These are phyloP conservation scores for Phialophora verrucosa DNA, from an alignment of 2,329 filamentous ascomycete genomes.

Conservation along the genomic window DNA sequence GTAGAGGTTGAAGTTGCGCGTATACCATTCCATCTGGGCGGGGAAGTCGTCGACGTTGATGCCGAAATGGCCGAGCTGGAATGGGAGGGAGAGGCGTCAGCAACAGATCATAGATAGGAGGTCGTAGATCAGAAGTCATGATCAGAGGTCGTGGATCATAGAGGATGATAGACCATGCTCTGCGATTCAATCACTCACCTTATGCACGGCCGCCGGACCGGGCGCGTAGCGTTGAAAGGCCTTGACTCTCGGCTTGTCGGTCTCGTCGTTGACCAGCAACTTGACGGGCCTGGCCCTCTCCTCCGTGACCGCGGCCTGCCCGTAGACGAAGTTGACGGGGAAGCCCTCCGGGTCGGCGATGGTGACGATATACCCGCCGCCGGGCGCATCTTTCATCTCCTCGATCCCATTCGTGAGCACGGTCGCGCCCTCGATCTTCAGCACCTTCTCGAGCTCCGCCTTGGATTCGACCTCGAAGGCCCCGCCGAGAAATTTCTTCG, in stretches of 20 bases:
- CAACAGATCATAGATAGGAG: not conserved
- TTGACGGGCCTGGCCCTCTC: conserved; percentile 40
- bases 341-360: conserved; percentile 42
- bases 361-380: conserved; percentile 39
- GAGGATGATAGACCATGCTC: not conserved
- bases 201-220: conserved; percentile 57
- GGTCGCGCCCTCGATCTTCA: conserved; percentile 31
- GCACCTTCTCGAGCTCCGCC: conserved; percentile 50
- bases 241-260: conserved; percentile 47
- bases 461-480: conserved; percentile 51
- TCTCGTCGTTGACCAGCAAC: conserved; percentile 46
- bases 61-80: conserved; percentile 55
- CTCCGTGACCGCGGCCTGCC: conserved; percentile 34
- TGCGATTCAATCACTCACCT: conserved; percentile 38
- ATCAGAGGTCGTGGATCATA: not conserved
- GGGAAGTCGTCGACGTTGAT: conserved; percentile 49
- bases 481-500: conserved; percentile 52
- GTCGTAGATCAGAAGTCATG: not conserved
- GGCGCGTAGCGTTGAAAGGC: conserved; percentile 52
- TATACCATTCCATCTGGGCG: conserved; percentile 52
- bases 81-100: not conserved
- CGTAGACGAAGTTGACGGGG: conserved; percentile 40
- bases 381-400: conserved; percentile 39
- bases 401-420: conserved; percentile 36
- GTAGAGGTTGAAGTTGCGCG: conserved; percentile 54